These are phyloP conservation scores for Aspergillus phoenicis DNA, from an alignment of 2,329 filamentous ascomycete species.

Conservation along the genomic window DNA sequence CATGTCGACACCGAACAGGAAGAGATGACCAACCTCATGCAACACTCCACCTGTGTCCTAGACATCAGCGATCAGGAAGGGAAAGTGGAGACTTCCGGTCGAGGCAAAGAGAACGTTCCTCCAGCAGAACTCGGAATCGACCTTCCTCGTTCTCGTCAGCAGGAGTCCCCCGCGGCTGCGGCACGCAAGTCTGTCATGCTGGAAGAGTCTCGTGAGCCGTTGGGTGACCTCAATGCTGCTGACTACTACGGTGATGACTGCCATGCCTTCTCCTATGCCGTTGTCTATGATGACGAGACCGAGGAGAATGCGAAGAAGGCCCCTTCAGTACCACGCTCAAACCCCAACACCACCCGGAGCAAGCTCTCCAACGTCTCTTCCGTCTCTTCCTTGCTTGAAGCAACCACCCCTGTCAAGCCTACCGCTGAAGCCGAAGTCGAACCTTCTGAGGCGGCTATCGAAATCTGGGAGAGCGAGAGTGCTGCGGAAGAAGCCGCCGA, in stretches of 20 bases:
- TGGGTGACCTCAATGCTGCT: conserved; percentile 67
- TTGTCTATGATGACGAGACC: conserved; percentile 64
- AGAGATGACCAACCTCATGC: conserved; percentile 87
- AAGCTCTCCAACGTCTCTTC: conserved; percentile 30
- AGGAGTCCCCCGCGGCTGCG: conserved; percentile 25
- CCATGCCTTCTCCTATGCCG: conserved; percentile 62
- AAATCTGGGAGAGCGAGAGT: conserved; percentile 72
- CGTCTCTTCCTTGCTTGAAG: conserved; percentile 30
- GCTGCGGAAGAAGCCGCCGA: conserved; percentile 55
- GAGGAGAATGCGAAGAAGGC: conserved; percentile 21
- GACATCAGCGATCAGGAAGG: conserved; percentile 87
- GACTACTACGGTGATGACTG: conserved; percentile 70
- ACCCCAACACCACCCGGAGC: conserved; percentile 17
- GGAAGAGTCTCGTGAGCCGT: conserved; percentile 66
- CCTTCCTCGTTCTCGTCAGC: conserved; percentile 50
- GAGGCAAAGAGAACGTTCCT: conserved; percentile 92
- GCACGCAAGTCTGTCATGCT: conserved; percentile 57
- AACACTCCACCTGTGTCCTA: conserved; percentile 82
- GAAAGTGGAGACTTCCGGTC: conserved; percentile 55
- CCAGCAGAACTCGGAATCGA: conserved; percentile 64
- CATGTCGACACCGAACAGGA: conserved; percentile 90
- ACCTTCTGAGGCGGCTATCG: conserved; percentile 41
- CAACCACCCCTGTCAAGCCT: conserved; percentile 17
- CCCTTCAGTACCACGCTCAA: conserved; percentile 9
- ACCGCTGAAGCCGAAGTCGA: conserved; percentile 52